Evolutionary conservation across 2,329 filamentous ascomycete species (phyloP), one percentile per base, ranked within the genome.

Genomic region (Ceratocystis eucalypticola): DNA sequence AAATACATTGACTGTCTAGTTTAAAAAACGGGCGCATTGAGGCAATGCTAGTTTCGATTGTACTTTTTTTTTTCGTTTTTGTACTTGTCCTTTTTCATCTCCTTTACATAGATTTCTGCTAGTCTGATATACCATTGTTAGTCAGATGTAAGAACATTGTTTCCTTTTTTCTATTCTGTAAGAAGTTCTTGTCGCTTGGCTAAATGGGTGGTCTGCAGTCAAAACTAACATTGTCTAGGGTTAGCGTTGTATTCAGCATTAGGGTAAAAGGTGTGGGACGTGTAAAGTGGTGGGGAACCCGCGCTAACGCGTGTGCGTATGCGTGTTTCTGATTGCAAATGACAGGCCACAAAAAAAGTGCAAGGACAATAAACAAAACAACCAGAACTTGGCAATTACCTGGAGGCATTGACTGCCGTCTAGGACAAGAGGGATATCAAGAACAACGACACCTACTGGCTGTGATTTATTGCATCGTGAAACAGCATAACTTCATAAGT

Each of bases 251-350:
- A 5, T 41, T 12, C 3, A 5, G 8, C 5, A 12, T 25, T 53
- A 61, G 65, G 65, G 53, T 41, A n/a, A 25, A 22, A 22, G 1
- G n/a, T 59, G 59, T 63, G 12, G 33, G 7, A 33, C 66, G 66
- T 63, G 66, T 68, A 68, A 68, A 68, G 66, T 68, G 66, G 57
- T 61, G 55, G 63, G 64, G 57, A 33, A 59, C 12, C 28, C 46
- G 61, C 62, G 30, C 4, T 25, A 28, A 46, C 41, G 45, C 48
- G 48, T 53, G 48, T 15, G 6, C 5, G 5, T 53, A 25, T 25
- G 48, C 48, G 48, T 17, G 17, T 53, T 15, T 25, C 20, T 53
- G 1, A 15, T 25, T 53, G 48, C 22, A 53, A 53, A 12, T 22
- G 3, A 22, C 20, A 53, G 25, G 48, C 48, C 48, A 28, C 37